A percentile compares a stretch with the other conserved stretches of the same genome.
Evolutionary conservation across 2,329 filamentous ascomycete genomes (phyloP).

Genomic region (Hyphodiscus sp.): DNA sequence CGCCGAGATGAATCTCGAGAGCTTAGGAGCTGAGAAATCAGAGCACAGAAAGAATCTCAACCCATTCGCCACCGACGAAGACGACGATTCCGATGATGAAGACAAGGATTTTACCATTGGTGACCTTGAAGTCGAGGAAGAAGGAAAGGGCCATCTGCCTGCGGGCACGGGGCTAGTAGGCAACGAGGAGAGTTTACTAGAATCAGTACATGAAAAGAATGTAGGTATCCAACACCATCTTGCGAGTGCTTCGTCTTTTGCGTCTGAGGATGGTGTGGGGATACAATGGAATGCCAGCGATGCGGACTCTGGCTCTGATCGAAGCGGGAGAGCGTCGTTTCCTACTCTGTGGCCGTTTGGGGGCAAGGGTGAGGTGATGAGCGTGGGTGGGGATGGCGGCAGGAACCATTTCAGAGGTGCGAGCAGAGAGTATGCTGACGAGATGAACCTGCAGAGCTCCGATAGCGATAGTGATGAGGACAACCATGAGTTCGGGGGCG

Average conservation of each 20-base stretch:
- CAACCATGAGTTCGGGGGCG: constrained; percentile 7
- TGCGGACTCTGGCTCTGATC: background rate
- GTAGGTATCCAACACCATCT: constrained; percentile 21
- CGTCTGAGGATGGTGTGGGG: background rate
- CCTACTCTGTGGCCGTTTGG: constrained; percentile 25
- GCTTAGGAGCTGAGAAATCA: constrained; percentile 15
- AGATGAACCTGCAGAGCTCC: constrained; percentile 17
- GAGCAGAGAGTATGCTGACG: constrained; percentile 15
- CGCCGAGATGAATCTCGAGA: constrained; percentile 4
- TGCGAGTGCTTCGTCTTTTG: constrained; percentile 9
- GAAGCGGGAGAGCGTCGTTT: constrained; percentile 13
- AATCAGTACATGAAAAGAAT: constrained; percentile 12
- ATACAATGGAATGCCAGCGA: background rate
- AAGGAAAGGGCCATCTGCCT: constrained; percentile 19
- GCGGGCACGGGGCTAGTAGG: constrained; percentile 8
- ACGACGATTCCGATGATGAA: constrained; percentile 26
- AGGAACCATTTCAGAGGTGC: constrained; percentile 10
- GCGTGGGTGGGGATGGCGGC: background rate
- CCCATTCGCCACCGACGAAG: constrained; percentile 28
- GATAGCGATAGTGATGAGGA: constrained; percentile 21
- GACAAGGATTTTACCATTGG: constrained; percentile 25
- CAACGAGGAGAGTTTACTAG: constrained; percentile 9
- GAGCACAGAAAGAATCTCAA: constrained; percentile 23
- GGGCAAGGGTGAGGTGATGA: constrained; percentile 5
- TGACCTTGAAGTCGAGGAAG: constrained; percentile 25